phyloP scores from a whole-genome alignment of 2,329 filamentous ascomycete species.

The Fusarium subglutinans region DNA sequence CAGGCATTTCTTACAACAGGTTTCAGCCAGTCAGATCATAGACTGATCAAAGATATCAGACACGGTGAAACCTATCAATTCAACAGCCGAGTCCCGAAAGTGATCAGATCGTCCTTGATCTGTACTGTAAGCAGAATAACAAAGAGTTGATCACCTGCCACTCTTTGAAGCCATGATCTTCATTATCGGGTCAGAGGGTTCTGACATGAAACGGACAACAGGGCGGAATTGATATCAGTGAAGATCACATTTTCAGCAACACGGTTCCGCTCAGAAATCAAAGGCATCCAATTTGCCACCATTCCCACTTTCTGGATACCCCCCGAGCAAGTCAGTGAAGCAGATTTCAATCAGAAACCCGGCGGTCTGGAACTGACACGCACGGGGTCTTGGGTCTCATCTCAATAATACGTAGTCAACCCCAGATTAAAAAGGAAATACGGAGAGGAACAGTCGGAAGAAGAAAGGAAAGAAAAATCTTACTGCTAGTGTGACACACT shows the following conservation, averaged over 20 bases:
- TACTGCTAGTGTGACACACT: conserved; percentile 16
- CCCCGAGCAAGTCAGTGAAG: conserved; percentile 37
- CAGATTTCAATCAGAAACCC: conserved; percentile 25
- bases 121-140: conserved; percentile 2
- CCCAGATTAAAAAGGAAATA: conserved; percentile 36
- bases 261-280: conserved; percentile 14
- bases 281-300: conserved; percentile 32
- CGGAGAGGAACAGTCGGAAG: conserved; percentile 13
- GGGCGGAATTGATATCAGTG: conserved; percentile 9
- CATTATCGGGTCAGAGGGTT: conserved; percentile 2
- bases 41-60: not conserved
- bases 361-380: conserved; percentile 35
- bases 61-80: not conserved
- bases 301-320: conserved; percentile 18
- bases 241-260: conserved; percentile 20
- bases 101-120: not conserved
- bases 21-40: not conserved
- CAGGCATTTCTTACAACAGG: conserved; percentile 19
- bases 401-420: conserved; percentile 4
- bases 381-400: conserved; percentile 19
- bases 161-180: conserved; percentile 4
- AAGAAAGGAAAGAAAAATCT: conserved; percentile 23
- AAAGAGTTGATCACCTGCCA: conserved; percentile 16
- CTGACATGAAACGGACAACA: not conserved
- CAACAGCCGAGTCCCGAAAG: not conserved